A percentile compares a stretch with the other conserved stretches of the same genome.
Conservation (phyloP, 2,329 filamentous ascomycete genomes). For the Bipolaris oryzae region DNA sequence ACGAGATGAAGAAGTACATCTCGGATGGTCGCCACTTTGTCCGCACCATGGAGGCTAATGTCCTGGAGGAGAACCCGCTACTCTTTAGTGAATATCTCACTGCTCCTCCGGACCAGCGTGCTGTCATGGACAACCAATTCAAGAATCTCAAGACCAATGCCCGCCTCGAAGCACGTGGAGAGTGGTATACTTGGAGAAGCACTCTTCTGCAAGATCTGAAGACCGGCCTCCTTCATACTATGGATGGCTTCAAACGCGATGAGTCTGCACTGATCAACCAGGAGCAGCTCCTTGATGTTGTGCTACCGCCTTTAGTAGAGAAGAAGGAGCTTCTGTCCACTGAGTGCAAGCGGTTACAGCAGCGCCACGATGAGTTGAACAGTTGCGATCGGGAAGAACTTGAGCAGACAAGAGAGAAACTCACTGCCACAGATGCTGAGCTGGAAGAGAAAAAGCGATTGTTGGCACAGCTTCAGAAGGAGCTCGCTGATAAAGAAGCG, state of each 20-base stretch:
- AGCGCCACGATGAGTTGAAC: conserved; percentile 74
- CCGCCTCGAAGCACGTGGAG: conserved; percentile 86
- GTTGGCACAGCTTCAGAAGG: conserved; percentile 68
- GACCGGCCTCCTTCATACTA: conserved; percentile 76
- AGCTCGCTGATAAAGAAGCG: conserved; percentile 70
- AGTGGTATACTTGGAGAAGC: conserved; percentile 98
- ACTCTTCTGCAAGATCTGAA: conserved; percentile 83
- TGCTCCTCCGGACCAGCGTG: conserved; percentile 80
- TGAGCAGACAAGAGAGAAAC: conserved; percentile 70
- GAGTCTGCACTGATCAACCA: conserved; percentile 69
- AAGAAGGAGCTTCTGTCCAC: conserved; percentile 66
- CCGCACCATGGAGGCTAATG: conserved; percentile 87
- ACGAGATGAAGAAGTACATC: conserved; percentile 96
- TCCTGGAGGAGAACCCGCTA: conserved; percentile 85
- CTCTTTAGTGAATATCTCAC: conserved; percentile 91
- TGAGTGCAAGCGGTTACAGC: conserved; percentile 71
- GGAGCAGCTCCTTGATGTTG: conserved; percentile 68
- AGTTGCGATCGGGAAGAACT: conserved; percentile 83
- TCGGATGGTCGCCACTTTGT: conserved; percentile 90
- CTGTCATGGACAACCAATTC: conserved; percentile 94
- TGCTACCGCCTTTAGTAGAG: conserved; percentile 69
- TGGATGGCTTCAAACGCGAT: conserved; percentile 77
- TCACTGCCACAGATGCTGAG: conserved; percentile 69
- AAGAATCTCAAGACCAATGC: conserved; percentile 96
- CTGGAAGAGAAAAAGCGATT: conserved; percentile 71